Base-by-base conservation (phyloP, 257 asterid genomes). In the Paraleonurus japonicus region DNA sequence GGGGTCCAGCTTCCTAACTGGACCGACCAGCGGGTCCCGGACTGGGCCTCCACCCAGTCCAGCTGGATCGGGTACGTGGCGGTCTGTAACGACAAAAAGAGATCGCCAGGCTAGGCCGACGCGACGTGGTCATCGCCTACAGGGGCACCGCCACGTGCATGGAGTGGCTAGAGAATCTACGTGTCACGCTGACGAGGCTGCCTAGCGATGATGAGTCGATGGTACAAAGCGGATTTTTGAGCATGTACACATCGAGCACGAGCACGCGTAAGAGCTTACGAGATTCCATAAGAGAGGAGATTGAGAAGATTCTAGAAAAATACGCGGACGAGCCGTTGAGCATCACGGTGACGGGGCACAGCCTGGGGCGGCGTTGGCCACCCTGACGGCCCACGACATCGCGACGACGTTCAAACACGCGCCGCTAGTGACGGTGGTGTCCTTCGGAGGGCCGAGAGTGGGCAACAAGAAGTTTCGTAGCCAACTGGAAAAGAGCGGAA, bases 11-110 rank as follows among this genome's bases (percentile, higher is more conserved):
- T 89, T 33, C 97, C 97, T 5, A 55, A 70, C 2, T 91, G 96
- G 94, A 72, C 84, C 0, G 78, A 79, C 7, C 70, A 43, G 2
- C 71, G 72, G 10, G 23, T 84, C 1, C 95, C 95, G 0, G 64
- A 67, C 0, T 86, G 93, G 90, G 84, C 71, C 45, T 71, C 92
- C 3, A 45, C 86, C 5, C 83, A 15, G 64, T 89, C 92, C n/a
- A 86, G 95, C 82, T 91, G 97, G 93, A 81, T 94, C 0, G 99
- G 96, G 0, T 94, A 91, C 70, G 96, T 91, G 84, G 99, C 99
- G 0, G 95, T 94, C 1, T 94, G 97, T 26, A 62, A 78, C 7
- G 90, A 94, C 81, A 41, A 60, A 77, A 73, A 78, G 96, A 89
- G 63, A 88, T 94, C 13, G 81, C 86, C 0, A 32, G 99, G 12